Conservation (phyloP, 2,329 filamentous ascomycete species). For the Aspergillus sp. region DNA sequence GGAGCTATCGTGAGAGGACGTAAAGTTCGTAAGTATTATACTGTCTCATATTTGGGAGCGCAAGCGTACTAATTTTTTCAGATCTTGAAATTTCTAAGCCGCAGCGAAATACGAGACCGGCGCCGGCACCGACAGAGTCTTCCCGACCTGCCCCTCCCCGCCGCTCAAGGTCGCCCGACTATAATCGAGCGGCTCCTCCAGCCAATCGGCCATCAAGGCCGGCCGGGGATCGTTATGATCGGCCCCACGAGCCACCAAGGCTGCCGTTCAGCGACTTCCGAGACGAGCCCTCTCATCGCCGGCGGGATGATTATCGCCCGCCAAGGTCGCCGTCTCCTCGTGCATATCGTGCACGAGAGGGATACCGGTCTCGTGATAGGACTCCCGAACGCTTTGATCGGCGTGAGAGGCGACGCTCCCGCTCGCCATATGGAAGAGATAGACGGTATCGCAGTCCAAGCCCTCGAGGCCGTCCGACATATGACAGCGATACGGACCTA, state of each 20-base stretch:
- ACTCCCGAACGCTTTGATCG: constrained; percentile 54
- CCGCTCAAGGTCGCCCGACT: constrained; percentile 65
- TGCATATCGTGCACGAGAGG: constrained; percentile 63
- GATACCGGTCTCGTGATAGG: constrained; percentile 53
- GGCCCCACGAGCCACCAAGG: constrained; percentile 35
- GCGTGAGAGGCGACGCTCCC: constrained; percentile 63
- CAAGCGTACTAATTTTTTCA: constrained; percentile 11
- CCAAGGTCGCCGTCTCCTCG: constrained; percentile 59
- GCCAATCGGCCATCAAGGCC: constrained; percentile 31
- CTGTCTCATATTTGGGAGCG: constrained; percentile 14
- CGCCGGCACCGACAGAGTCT: constrained; percentile 39
- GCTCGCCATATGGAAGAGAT: constrained; percentile 66
- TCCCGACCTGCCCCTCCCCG: constrained; percentile 43
- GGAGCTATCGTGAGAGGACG: constrained; percentile 81
- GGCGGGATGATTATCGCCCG: constrained; percentile 66
- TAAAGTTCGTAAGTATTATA: constrained; percentile 73
- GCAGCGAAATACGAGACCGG: constrained; percentile 72
- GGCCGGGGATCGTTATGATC: constrained; percentile 47
- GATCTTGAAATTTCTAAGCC: constrained; percentile 67
- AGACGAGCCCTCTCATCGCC: constrained; percentile 47
- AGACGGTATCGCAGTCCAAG: constrained; percentile 69
- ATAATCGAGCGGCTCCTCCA: constrained; percentile 44
- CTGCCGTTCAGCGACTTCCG: constrained; percentile 50
- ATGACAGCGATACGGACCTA: constrained; percentile 61
- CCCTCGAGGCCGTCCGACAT: constrained; percentile 56